Base-by-base conservation (phyloP, 1,139 yeast species). In the Debaryomycetaceae sp. region DNA sequence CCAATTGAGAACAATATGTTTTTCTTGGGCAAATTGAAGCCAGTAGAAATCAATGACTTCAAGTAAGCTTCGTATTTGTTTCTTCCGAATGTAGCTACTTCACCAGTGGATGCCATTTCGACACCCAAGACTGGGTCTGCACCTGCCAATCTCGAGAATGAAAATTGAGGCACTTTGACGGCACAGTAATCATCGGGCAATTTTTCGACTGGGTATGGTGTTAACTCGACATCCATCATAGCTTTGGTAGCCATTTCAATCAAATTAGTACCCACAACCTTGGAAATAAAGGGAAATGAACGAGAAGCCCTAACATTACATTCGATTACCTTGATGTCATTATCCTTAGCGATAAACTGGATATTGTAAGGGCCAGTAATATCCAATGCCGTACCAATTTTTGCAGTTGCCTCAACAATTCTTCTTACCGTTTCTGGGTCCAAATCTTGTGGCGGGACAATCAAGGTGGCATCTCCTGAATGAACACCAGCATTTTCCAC, bases 41-140 rank as follows among this genome's bases (percentile, higher is more conserved):
- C 99, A 49, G 98, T 58, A 14, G 99, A 90, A 50, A 93, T 77
- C 66, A 93, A 79, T 36, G 98, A 87, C 73, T 95, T 93, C 71
- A 95, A 73, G 73, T 95, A 95, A 31, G 99, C 99, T 72, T 95
- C 99, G 62, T 90, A 90, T 70, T 93, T 91, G 78, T 93, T 85
- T 63, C 78, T 89, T 61, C 99, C 99, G 65, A 95, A 91, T 53
- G 95, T 83, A 43, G 99, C 99, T 60, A 93, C 99, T 72, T 93
- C 99, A 80, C 99, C 99, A 51, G 99, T 93, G 24, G 98, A 91
- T 35, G 99, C 98, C 99, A 93, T 93, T 72, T 93, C 99, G 56
- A 93, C 99, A 71, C 99, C 99, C 56, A 93, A 78, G 49, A 93
- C 90, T 44, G 99, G 99, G 68, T 93, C 99, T 49, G 99, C 99